These are phyloP conservation scores for Centaurea solstitialis DNA, from an alignment of 129 eudicot genomes.

Conservation along the genomic window DNA sequence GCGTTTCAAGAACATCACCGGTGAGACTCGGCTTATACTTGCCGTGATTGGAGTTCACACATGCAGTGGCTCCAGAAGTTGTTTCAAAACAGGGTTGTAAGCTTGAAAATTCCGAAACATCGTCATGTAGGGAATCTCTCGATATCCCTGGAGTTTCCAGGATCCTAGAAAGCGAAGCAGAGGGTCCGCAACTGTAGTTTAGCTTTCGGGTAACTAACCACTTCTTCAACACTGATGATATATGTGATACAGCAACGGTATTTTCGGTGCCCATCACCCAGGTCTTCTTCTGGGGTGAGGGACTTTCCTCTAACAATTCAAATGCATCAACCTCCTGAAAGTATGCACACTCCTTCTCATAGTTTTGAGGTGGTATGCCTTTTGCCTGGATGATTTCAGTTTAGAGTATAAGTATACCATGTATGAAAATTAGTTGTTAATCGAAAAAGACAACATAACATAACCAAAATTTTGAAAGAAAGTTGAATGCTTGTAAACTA, in stretches of 20 bases:
- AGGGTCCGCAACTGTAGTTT: constrained; percentile 41
- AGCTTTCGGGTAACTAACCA: constrained; percentile 60
- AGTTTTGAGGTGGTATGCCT: constrained; percentile 54
- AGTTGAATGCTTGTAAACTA: neutral
- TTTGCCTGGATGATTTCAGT: constrained; percentile 52
- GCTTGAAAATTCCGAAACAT: constrained; percentile 25
- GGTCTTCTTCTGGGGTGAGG: constrained; percentile 79
- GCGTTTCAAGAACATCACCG: constrained; percentile 26
- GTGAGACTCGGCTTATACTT: constrained; percentile 13
- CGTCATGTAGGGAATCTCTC: constrained; percentile 28
- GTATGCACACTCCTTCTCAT: constrained; percentile 80
- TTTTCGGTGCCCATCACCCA: constrained; percentile 71
- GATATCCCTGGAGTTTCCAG: constrained; percentile 60
- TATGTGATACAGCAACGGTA: constrained; percentile 44
- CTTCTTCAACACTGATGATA: constrained; percentile 62
- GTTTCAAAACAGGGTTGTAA: constrained; percentile 38
- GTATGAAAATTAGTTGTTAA: neutral
- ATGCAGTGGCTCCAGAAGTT: constrained; percentile 16
- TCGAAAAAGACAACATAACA: neutral
- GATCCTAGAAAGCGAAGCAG: constrained; percentile 69
- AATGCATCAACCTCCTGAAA: constrained; percentile 89
- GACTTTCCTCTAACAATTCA: constrained; percentile 92
- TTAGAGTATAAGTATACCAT: neutral
- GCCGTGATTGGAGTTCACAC: constrained; percentile 29
- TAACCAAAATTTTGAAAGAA: neutral